A percentile compares a stretch with the other conserved stretches of the same genome.
phyloP scores from a whole-genome alignment of 2,329 filamentous ascomycete genomes.

The Ilyonectria mors-panacis region DNA sequence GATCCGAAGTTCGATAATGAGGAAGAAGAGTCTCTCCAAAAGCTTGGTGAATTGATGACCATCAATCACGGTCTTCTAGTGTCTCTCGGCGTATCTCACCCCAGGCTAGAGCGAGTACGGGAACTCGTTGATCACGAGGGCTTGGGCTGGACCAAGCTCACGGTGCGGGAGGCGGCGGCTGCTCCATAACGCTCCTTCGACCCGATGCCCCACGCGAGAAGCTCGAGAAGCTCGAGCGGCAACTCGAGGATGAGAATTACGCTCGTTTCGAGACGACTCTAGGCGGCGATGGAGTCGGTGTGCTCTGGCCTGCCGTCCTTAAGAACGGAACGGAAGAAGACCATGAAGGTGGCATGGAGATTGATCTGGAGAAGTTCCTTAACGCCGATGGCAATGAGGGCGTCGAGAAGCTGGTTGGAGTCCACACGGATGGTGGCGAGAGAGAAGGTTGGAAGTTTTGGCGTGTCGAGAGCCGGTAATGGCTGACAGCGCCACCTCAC shows the following conservation, averaged over 20 bases:
- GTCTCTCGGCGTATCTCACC: constrained; percentile 95
- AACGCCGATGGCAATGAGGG: constrained; percentile 87
- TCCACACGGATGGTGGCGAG: constrained; percentile 77
- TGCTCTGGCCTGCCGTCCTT: constrained; percentile 92
- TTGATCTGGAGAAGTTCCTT: constrained; percentile 87
- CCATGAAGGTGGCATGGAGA: constrained; percentile 87
- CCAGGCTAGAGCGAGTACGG: constrained; percentile 89
- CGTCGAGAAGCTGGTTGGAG: constrained; percentile 89
- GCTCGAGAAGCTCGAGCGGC: constrained; percentile 74
- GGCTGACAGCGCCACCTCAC: constrained; percentile 4
- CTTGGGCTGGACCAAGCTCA: constrained; percentile 97
- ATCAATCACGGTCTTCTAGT: constrained; percentile 95
- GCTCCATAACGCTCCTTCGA: constrained; percentile 91
- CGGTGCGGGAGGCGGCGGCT: constrained; percentile 94
- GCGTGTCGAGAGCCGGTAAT: constrained; percentile 70
- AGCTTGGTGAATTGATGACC: constrained; percentile 88
- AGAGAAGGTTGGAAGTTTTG: constrained; percentile 91
- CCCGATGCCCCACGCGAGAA: constrained; percentile 72
- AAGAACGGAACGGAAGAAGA: constrained; percentile 87
- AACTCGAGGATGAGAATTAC: constrained; percentile 81
- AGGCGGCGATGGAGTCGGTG: constrained; percentile 93
- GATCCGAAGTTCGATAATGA: constrained; percentile 78
- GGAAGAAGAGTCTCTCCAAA: constrained; percentile 74
- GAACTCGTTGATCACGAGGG: constrained; percentile 91
- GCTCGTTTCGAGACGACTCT: constrained; percentile 90